Percentiles rank a stretch among this genome's conserved stretches.
These are phyloP conservation scores for Lachancea sp. DNA, from an alignment of 805 yeast genomes.

Conservation along the genomic window DNA sequence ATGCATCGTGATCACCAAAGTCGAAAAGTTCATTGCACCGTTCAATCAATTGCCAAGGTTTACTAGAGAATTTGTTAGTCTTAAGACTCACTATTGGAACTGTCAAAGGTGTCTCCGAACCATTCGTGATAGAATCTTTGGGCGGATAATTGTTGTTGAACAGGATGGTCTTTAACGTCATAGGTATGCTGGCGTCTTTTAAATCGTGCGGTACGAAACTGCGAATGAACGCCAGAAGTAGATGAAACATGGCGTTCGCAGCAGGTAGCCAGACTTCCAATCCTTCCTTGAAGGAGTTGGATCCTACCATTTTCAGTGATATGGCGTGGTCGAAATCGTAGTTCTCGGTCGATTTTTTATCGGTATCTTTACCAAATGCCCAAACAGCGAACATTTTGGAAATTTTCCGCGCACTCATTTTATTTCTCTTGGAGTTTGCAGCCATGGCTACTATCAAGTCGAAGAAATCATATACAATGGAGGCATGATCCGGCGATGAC, in stretches of 20 bases:
- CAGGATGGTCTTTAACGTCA: conserved; percentile 55
- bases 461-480: conserved; percentile 80
- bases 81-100: conserved; percentile 59
- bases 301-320: conserved; percentile 13
- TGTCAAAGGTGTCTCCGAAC: conserved; percentile 39
- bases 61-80: conserved; percentile 40
- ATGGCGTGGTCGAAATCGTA: conserved; percentile 22
- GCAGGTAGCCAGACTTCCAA: conserved; percentile 71
- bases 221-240: conserved; percentile 67
- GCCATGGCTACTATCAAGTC: conserved; percentile 73
- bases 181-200: conserved; percentile 49
- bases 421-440: conserved; percentile 70
- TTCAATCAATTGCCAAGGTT: conserved; percentile 54
- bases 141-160: conserved; percentile 77
- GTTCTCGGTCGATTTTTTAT: conserved; percentile 25
- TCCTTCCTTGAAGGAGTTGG: conserved; percentile 56
- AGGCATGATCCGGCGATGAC: conserved; percentile 79
- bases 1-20: conserved; percentile 64
- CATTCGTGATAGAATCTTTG: conserved; percentile 34
- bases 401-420: conserved; percentile 72
- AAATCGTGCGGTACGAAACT: conserved; percentile 68
- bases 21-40: conserved; percentile 52
- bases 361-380: conserved; percentile 55
- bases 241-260: conserved; percentile 79
- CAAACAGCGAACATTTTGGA: conserved; percentile 79